phyloP scores from a whole-genome alignment of 371 early-diverging fungal species.

The Mortierella sp. region DNA sequence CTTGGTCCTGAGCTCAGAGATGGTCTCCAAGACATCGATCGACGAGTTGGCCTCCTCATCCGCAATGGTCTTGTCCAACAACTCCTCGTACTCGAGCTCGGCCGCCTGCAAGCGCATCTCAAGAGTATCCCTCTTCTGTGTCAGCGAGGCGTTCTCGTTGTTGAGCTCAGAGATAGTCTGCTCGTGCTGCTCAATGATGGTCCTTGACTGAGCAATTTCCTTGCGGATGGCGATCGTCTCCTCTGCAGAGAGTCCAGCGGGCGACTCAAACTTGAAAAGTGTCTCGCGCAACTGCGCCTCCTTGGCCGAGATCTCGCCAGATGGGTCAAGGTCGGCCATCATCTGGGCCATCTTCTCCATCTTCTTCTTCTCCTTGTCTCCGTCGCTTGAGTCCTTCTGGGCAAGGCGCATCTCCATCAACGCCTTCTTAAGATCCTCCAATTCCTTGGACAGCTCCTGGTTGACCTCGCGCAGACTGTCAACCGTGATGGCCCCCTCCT shows the following conservation, averaged over 20 bases:
- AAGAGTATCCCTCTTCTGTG: conserved; percentile 77
- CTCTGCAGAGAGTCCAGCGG: conserved; percentile 72
- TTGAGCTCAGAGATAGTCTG: conserved; percentile 75
- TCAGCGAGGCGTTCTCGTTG: conserved; percentile 73
- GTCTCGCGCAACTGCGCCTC: conserved; percentile 82
- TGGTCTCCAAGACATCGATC: conserved; percentile 77
- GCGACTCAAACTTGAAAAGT: conserved; percentile 72
- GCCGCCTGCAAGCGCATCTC: conserved; percentile 80
- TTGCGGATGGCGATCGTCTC: conserved; percentile 83
- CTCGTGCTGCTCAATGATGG: conserved; percentile 76
- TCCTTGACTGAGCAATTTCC: conserved; percentile 83
- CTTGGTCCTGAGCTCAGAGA: conserved; percentile 84
- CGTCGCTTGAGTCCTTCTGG: conserved; percentile 67
- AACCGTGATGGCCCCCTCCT: conserved; percentile 85
- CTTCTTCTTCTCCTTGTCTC: conserved; percentile 84
- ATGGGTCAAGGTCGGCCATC: conserved; percentile 88
- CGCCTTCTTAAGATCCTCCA: conserved; percentile 80
- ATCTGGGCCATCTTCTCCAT: conserved; percentile 88
- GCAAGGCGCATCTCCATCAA: conserved; percentile 63
- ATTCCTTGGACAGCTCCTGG: conserved; percentile 74
- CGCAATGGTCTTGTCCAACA: conserved; percentile 93
- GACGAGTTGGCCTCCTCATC: conserved; percentile 87
- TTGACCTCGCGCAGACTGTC: conserved; percentile 91
- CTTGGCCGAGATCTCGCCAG: conserved; percentile 82
- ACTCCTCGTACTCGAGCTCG: conserved; percentile 92